These are phyloP conservation scores for Entrophospora sp. DNA, from an alignment of 192 early-diverging fungal genomes.

Conservation along the genomic window DNA sequence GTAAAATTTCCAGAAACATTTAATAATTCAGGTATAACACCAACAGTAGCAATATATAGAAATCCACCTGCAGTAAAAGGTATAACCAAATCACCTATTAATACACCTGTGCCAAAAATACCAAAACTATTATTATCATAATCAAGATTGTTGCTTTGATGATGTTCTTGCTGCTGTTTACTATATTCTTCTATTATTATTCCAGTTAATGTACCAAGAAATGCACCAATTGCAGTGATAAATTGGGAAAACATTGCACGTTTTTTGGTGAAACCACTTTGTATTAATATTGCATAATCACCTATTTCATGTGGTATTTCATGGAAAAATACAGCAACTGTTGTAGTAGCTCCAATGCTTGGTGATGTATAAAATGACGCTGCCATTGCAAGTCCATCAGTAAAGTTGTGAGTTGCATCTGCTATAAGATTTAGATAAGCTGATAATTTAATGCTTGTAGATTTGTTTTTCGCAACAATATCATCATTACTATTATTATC, in stretches of 20 bases:
- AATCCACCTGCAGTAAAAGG: conserved; percentile 85
- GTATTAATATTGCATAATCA: conserved; percentile 81
- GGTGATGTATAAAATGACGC: conserved; percentile 78
- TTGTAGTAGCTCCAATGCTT: conserved; percentile 73
- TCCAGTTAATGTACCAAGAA: conserved; percentile 67
- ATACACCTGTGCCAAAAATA: conserved; percentile 48
- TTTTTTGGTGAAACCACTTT: conserved; percentile 66
- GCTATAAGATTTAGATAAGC: conserved; percentile 80
- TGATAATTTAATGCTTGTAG: conserved; percentile 49
- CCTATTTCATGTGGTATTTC: conserved; percentile 87
- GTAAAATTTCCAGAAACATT: conserved; percentile 48
- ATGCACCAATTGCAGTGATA: conserved; percentile 72
- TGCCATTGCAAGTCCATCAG: conserved; percentile 77
- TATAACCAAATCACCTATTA: conserved; percentile 71
- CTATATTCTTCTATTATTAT: conserved; percentile 67
- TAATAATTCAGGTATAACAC: conserved; percentile 75
- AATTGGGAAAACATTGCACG: conserved; percentile 73
- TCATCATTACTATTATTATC: conserved; percentile 26
- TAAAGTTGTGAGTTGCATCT: conserved; percentile 77
- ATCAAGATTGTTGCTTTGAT: background rate
- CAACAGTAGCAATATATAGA: conserved; percentile 78
- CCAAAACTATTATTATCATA: conserved; percentile 18
- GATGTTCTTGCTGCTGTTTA: conserved; percentile 28
- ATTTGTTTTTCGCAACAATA: conserved; percentile 26
- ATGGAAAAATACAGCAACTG: conserved; percentile 80